Base-by-base conservation (phyloP, 257 asterid species). In the Thymus mandschuricus region DNA sequence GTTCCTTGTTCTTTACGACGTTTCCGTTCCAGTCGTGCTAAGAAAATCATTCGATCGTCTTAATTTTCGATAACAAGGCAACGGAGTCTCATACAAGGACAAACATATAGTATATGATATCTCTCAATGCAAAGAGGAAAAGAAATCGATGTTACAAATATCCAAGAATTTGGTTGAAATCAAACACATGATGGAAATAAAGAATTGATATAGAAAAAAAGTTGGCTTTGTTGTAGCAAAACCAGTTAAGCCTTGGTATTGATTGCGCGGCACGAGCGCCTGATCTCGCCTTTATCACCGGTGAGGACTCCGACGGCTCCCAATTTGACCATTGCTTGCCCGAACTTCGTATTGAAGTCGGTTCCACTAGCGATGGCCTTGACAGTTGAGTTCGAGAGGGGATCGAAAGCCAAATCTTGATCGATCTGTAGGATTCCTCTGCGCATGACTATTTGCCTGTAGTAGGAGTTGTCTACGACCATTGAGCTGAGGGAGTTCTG, bases 381-480 rank as follows among this genome's bases (percentile, higher is more conserved):
- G 12, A 89, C 96, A 1, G 69, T 76, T 28, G 66, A 3, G 30
- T 64, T 87, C 3, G 93, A 74, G 51, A 65, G 76, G 6, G 60
- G 58, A 48, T 82, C 89, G 7, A 80, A 70, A 12, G 88, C 96
- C 57, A 91, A 48, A 2, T 82, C 79, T 54, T 91, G 97, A 64
- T 88, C 96, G 27, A 87, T 76, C 27, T 79, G 68, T 51, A 88
- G 85, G 48, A 91, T 30, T 49, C 96, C 97, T 73, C 81, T 85
- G 0, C 64, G 54, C 70, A 27, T 1, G 12, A 60, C 8, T 10
- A 88, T 79, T 66, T 83, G 91, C 34, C 28, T 75, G 69, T 85
- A 85, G 70, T 57, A 86, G 3, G 90, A 85, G 52, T 81, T 85
- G 64, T 88, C 96, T 4, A 86, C 84, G 0, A 59, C 48, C 11